Evolutionary conservation across 306 rosid genomes (phyloP), one percentile per base, ranked within the genome.

Genomic region (Senna siamea): DNA sequence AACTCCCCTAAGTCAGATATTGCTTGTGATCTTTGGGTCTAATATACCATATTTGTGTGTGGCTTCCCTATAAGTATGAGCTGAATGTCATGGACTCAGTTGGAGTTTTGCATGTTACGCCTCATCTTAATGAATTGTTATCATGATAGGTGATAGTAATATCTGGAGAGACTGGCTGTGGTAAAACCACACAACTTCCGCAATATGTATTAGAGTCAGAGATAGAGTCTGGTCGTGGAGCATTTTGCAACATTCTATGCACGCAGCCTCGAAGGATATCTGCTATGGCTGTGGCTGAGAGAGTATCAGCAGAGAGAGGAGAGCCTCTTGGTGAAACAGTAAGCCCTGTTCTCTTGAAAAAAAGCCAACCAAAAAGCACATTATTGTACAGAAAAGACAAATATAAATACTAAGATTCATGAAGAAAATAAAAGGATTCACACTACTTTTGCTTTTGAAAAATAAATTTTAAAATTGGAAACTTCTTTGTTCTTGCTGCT

Each of bases 111-210:
- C 51, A 37, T 56, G 69, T 26, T 18, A 19, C 43, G 55, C n/a
- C 70, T 41, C 41, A 69, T 64, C 76, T 73, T 26, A 41, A 30
- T 74, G 76, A 70, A 64, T 73, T 57, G 44, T 73, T 51, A 6
- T 66, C 44, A 37, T 61, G 48, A 53, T 75, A 92, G 98, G 97
- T 95, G 75, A 80, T 86, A 47, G 83, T 90, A 58, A 68, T 95
- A 75, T 95, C 99, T 35, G 99, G 99, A 79, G 96, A 95, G 86
- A 95, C 99, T 76, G 98, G 99, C 73, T 95, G 99, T 82, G 98
- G 99, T 74, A 95, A 95, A 84, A 95, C 99, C 67, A 95, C 99
- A 7, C 99, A 95, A 86, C 82, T 95, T 88, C 97, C 99, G 58
- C 99, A 95, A 66, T 92, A 88, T 84, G 88, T 95, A 83, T 85